Conservation (phyloP, 2,329 filamentous ascomycete species). For the Venturiaceae sp. region DNA sequence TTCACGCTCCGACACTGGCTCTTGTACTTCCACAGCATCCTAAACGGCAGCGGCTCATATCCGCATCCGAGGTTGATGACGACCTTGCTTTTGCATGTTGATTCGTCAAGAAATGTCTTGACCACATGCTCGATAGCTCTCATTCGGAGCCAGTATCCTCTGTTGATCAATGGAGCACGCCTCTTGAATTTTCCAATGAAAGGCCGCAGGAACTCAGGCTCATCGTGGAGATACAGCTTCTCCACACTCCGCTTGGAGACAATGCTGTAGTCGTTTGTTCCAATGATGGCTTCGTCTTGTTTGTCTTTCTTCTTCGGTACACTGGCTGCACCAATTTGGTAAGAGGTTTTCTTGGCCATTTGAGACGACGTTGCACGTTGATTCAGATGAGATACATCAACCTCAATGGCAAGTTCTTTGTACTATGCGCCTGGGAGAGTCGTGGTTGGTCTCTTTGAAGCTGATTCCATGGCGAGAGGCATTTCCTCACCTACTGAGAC, state of each 20-base stretch:
- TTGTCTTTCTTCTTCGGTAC: not conserved
- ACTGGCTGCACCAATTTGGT: not conserved
- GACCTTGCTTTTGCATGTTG: slow-evolving; percentile 51
- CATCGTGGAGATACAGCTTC: slow-evolving; percentile 65
- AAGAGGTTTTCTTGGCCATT: not conserved
- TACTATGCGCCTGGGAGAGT: not conserved
- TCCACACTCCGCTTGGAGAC: slow-evolving; percentile 92
- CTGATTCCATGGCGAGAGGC: not conserved
- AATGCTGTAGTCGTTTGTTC: slow-evolving; percentile 83
- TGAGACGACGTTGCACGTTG: not conserved
- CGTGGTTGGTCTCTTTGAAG: not conserved
- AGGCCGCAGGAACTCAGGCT: slow-evolving; percentile 77
- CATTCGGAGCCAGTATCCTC: slow-evolving; percentile 81
- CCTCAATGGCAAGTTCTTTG: not conserved
- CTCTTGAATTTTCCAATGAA: slow-evolving; percentile 80
- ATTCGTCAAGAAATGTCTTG: slow-evolving; percentile 14
- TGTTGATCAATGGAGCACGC: slow-evolving; percentile 79
- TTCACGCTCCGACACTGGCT: slow-evolving; percentile 46
- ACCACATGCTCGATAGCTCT: slow-evolving; percentile 47
- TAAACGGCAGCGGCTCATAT: slow-evolving; percentile 81
- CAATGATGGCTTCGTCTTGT: slow-evolving; percentile 11
- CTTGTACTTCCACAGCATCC: slow-evolving; percentile 57
- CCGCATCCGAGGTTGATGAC: slow-evolving; percentile 83
- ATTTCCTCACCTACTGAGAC: too few relatives aligned
- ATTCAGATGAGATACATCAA: too few relatives aligned